Base-by-base conservation (phyloP, 352 stramenopile genomes). In the Paralagenidium karlingii region DNA sequence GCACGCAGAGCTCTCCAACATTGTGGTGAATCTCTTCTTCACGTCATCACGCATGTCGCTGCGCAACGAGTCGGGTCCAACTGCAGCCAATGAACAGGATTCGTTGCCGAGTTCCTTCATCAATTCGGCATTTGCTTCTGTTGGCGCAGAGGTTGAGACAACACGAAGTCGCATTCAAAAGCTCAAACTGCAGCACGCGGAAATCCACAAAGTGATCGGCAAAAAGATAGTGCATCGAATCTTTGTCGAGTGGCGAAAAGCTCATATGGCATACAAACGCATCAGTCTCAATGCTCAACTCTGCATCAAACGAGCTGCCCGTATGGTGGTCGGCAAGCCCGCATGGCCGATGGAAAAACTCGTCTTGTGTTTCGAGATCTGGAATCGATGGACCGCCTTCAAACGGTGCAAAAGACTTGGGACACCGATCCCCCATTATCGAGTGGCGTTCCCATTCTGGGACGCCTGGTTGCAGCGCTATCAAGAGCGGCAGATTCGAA, bases 1-100 rank as follows among this genome's bases (percentile, higher is more conserved):
- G n/a, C 56, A 65, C 22, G 40, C 53, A 12, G 51, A 60, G 25
- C 30, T 83, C 13, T 66, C 70, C 3, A 61, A 53, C 1, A 45
- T 85, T 45, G 70, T 85, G 3, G 52, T 81, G 30, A 88, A 88
- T 28, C 48, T 88, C n/a, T 68, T 82, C 1, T 75, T 86, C 33
- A 86, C 66, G 4, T 63, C 58, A 31, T 37, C 20, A 32, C 24
- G 16, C 11, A 37, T 11, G 18, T 54, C 11, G 38, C 32, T 11
- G 20, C 29, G 7, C 34, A 28, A 13, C 30, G 30, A 6, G 13
- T 10, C 46, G 10, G 18, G 39, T 3, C 12, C 34, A 16, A 10
- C 41, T 13, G 24, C 47, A 21, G 31, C 47, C 24, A 43, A 53
- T 30, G 24, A n/a, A n/a, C 43, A 21, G 36, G 38, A 1, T 52